phyloP scores from a whole-genome alignment of 306 rosid species.

The Mimosa bimucronata region DNA sequence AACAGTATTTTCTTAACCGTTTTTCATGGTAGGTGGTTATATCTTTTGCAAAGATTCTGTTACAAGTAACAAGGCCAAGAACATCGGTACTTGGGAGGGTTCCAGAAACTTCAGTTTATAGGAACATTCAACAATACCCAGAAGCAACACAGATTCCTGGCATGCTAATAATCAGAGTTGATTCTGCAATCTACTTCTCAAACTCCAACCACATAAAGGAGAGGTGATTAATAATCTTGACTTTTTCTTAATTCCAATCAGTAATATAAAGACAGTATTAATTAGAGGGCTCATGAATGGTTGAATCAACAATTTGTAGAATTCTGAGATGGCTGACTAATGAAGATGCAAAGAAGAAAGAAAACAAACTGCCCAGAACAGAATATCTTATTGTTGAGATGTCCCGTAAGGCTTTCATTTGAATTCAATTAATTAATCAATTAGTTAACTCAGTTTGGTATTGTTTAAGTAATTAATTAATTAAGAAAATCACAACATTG shows the following conservation, averaged over 20 bases:
- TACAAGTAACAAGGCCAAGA: conserved; percentile 86
- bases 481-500: not conserved
- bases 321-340: conserved; percentile 72
- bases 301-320: conserved; percentile 41
- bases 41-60: conserved; percentile 71
- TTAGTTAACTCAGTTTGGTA: not conserved
- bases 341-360: conserved; percentile 52
- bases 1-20: not conserved
- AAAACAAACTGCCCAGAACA: conserved; percentile 38
- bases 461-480: not conserved
- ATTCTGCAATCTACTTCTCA: conserved; percentile 88
- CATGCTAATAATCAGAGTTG: conserved; percentile 72
- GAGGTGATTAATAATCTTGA: conserved; percentile 47
- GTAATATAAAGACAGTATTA: not conserved
- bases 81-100: conserved; percentile 76
- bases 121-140: conserved; percentile 77
- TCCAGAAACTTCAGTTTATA: conserved; percentile 57
- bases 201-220: conserved; percentile 84
- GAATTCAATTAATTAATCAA: not conserved
- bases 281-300: not conserved
- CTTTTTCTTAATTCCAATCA: not conserved
- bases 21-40: conserved; percentile 40
- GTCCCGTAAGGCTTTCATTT: conserved; percentile 67
- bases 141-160: conserved; percentile 60
- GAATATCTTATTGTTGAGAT: conserved; percentile 61